Evolutionary conservation across 495 filamentous ascomycete genomes (phyloP).

Genomic region (Trichoderma reesei): DNA sequence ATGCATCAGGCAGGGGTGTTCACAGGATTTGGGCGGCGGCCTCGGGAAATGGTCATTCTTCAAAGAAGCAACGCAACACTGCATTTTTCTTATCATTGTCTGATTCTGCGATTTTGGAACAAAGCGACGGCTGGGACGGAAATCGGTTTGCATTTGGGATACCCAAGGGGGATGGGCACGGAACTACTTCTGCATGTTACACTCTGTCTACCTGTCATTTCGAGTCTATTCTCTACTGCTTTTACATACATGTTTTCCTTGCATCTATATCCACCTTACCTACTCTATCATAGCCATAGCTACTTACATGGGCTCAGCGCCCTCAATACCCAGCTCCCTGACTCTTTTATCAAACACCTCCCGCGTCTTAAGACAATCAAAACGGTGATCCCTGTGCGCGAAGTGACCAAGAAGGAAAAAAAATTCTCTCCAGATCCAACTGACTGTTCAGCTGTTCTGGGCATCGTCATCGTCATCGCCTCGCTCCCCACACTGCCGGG

Average conservation of each 20-base stretch:
- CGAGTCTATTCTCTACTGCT: no score
- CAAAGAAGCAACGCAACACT: background rate
- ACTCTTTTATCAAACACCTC: no score
- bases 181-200: background rate
- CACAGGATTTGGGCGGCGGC: background rate
- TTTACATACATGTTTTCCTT: background rate
- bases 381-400: background rate
- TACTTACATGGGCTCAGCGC: background rate
- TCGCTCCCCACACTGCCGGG: background rate
- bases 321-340: background rate
- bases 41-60: background rate
- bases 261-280: background rate
- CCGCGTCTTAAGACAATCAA: constrained; percentile 1
- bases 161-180: background rate
- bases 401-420: background rate
- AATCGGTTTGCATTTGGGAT: background rate
- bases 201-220: background rate
- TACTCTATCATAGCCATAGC: background rate
- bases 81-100: background rate
- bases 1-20: background rate
- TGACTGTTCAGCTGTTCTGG: background rate
- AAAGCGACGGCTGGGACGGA: background rate
- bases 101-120: background rate
- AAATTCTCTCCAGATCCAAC: background rate
- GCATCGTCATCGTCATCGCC: background rate